Percentiles rank a stretch among this genome's conserved stretches.
These are phyloP conservation scores for Fusarium annulatum DNA, from an alignment of 2,329 filamentous ascomycete species.

Conservation along the genomic window DNA sequence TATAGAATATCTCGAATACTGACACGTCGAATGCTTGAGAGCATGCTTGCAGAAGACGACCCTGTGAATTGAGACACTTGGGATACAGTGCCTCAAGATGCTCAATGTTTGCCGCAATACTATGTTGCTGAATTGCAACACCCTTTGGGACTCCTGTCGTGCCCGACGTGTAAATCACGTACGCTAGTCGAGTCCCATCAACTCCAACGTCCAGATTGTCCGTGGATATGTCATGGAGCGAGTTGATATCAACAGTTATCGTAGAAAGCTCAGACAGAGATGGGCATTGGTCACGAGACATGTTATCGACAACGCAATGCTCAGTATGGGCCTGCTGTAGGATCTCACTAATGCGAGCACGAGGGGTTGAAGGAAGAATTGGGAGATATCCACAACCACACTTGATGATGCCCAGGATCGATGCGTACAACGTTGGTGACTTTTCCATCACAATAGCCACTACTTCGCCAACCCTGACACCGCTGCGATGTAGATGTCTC, in stretches of 20 bases:
- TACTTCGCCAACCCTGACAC: slow-evolving; percentile 63
- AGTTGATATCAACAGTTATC: slow-evolving; percentile 50
- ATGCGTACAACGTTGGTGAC: slow-evolving; percentile 75
- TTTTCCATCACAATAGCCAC: slow-evolving; percentile 85
- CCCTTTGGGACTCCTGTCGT: slow-evolving; percentile 85
- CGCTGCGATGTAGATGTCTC: slow-evolving; percentile 58
- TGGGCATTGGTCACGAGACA: slow-evolving; percentile 30
- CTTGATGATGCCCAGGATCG: slow-evolving; percentile 80
- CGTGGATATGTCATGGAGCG: slow-evolving; percentile 45
- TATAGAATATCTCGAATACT: slow-evolving; percentile 90
- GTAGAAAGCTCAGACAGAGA: slow-evolving; percentile 32
- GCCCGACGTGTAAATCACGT: slow-evolving; percentile 86
- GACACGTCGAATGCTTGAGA: slow-evolving; percentile 90
- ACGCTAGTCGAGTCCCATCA: slow-evolving; percentile 68
- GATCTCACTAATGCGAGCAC: slow-evolving; percentile 69
- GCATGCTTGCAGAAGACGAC: slow-evolving; percentile 82
- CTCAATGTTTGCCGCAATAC: slow-evolving; percentile 80
- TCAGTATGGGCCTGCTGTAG: slow-evolving; percentile 67
- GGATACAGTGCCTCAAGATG: slow-evolving; percentile 76
- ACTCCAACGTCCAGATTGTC: slow-evolving; percentile 53
- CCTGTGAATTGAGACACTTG: slow-evolving; percentile 49
- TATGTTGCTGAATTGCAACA: slow-evolving; percentile 79
- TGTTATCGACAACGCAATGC: slow-evolving; percentile 57
- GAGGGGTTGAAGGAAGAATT: slow-evolving; percentile 77
- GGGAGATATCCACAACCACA: slow-evolving; percentile 84